Conservation (phyloP, 768 basidiomycete species). For the Clavaria fumosa region DNA sequence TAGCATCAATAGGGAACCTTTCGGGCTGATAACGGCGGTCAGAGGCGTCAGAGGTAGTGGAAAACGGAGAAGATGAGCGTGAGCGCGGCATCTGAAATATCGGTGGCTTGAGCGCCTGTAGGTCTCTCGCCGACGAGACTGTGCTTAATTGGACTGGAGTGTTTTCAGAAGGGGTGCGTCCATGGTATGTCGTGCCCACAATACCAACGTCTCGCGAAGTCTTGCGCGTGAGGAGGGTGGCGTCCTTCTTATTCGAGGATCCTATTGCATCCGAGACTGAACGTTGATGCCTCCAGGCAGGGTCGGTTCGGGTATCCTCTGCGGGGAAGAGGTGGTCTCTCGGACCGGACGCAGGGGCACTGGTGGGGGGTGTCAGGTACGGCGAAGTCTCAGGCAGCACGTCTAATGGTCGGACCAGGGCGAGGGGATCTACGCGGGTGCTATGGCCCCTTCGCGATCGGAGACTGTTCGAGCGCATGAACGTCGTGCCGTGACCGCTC, state of each 20-base stretch:
- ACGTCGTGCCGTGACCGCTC: too few relatives aligned
- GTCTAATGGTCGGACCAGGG: slow-evolving; percentile 62
- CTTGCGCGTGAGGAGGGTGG: slow-evolving; percentile 5
- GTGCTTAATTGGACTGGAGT: too few relatives aligned
- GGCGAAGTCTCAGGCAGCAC: slow-evolving; percentile 38
- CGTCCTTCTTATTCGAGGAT: slow-evolving; percentile 13
- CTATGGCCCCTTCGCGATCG: slow-evolving; percentile 27
- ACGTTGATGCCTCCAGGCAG: slow-evolving; percentile 23
- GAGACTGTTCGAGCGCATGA: slow-evolving; percentile 19
- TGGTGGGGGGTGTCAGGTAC: slow-evolving; percentile 35
- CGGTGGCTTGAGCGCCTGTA: slow-evolving; percentile 12
- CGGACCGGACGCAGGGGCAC: slow-evolving; percentile 27
- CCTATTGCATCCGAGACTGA: slow-evolving; percentile 33
- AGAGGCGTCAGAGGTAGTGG: too few relatives aligned
- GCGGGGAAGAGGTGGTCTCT: slow-evolving; percentile 11
- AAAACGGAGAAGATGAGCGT: slow-evolving; percentile 21
- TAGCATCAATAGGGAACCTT: too few relatives aligned
- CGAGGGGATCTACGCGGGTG: slow-evolving; percentile 33
- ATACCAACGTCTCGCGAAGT: slow-evolving; percentile 29
- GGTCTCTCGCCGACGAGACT: too few relatives aligned
- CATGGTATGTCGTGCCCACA: slow-evolving; percentile 32
- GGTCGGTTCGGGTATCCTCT: slow-evolving; percentile 11
- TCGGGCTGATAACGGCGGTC: too few relatives aligned
- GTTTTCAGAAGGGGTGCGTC: too few relatives aligned
- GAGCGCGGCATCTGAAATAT: slow-evolving; percentile 22